Evolutionary conservation across 2,329 filamentous ascomycete species (phyloP), one percentile per base, ranked within the genome.

Genomic region (Colletotrichum viniferum): DNA sequence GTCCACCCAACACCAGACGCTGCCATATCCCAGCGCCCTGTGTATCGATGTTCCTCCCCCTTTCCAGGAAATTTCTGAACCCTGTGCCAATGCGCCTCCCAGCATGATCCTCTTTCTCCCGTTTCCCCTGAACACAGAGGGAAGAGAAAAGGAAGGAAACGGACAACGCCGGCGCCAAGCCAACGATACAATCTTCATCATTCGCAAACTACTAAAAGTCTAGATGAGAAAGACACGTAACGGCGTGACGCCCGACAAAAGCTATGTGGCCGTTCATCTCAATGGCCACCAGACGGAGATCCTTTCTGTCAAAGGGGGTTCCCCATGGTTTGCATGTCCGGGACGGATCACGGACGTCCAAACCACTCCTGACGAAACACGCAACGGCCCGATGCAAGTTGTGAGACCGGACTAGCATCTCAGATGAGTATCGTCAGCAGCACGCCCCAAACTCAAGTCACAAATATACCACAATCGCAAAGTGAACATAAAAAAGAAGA

Each of bases 351-450:
- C 56, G 30, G 56, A 60, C 30, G 18, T 16, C 56, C 60, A 62
- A 62, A 38, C 60, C 16, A 62, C 26, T 69, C 34, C 69, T 43
- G 64, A 75, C 69, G 63, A 73, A 65, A 72, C 73, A 63, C 69
- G 24, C 69, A 63, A 72, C 69, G 62, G 62, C 38, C 69, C 69
- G 55, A 55, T 55, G 18, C 32, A 30, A 18, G 48, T 64, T 36
- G 28, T 34, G 43, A 55, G 66, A 52, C 66, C 38, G 34, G 43
- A 43, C 56, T 16, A 48, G 32, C n/a, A 64, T 58, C 32, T 24
- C 26, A 30, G 18, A 61, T 61, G 2, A 32, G 30, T 34, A 16
- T n/a, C 36, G 28, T 38, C 36, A 56, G 9, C 52, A 7, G 10
- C 52, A 8, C 21, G 28, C 38, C n/a, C 16, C 55, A 21, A 71